Evolutionary conservation across 1,139 yeast species (phyloP), one percentile per base, ranked within the genome.

Genomic region (Entelexis sorbosivorans): DNA sequence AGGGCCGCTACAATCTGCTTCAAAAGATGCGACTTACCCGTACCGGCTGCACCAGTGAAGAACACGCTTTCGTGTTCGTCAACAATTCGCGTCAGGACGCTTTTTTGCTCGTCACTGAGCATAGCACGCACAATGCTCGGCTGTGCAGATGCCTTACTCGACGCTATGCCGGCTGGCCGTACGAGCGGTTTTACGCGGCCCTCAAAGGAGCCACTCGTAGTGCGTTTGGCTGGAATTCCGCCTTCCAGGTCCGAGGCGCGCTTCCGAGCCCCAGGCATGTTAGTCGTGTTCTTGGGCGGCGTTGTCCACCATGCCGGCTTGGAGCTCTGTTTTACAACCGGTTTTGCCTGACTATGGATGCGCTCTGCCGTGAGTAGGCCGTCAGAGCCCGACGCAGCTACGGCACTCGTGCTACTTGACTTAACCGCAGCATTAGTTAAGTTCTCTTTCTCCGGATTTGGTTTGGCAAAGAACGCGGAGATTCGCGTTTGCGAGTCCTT

Each of bases 41-140:
- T 88, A 61, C 97, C 97, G 0, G 97, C 97, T 34, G 96, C 85
- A 48, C 97, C 97, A 0, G 96, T 88, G 63, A 82, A 88, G 64
- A 89, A 89, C 2, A 85, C 65, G 36, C 80, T 80, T 7, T 70
- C 66, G 0, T 89, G 79, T 28, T 72, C 67, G 22, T 77, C 45
- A 14, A 61, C 71, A 8, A 82, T 84, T 13, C 47, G 34, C 16
- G 74, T 70, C 4, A 82, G 69, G 11, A 86, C 83, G 28, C 70
- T 64, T 47, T 69, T 64, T 63, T 86, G 96, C 61, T 85, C 65
- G 17, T 46, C 51, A 33, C 55, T 57, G n/a, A 57, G 54, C 45
- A 44, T 17, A 7, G 57, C 47, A n/a, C 35, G 38, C 16, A 40
- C 44, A 17, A 54, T 35, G 11, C 51, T 43, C 2, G 50, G 53